Evolutionary conservation across 179 eudicot genomes (phyloP), one percentile per base, ranked within the genome.

Genomic region (Silene coronaria): DNA sequence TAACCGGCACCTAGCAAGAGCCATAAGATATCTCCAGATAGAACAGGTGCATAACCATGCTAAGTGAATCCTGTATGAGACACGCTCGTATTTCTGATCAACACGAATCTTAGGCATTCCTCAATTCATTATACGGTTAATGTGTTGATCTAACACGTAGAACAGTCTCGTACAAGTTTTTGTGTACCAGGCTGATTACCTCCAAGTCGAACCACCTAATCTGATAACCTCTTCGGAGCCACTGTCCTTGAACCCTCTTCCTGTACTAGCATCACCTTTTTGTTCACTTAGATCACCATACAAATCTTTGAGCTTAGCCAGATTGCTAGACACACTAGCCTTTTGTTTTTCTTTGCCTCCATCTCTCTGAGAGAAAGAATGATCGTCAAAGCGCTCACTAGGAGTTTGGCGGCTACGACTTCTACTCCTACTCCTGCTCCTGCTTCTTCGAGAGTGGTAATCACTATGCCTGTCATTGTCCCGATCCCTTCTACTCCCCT

Each of bases 161-260:
- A 2, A 53, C 58, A 8, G 21, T 17, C 58, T 6, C 68, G 16
- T 26, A 2, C 67, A 13, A 24, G 23, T 21, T 6, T 58, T 27
- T 2, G 30, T 12, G 42, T 8, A 46, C 19, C 0, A 70, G 73
- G 77, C 53, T 26, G 77, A 75, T 73, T 84, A 92, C 88, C 75
- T 92, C 97, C 97, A 91, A 16, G 86, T 74, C 32, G 96, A 88
- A 66, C 94, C 90, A 58, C 97, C 96, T 77, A 92, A 87, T 80
- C 90, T 84, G 72, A 92, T 87, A 73, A 92, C 94, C 86, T 91
- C 94, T 71, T 91, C 96, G 0, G 89, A 71, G 16, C 91, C 84
- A 60, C 86, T 85, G 45, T 87, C 88, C 84, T 87, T 83, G 75
- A 77, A 80, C 66, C 71, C 82, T 80, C 83, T 82, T 46, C 77